phyloP scores from a whole-genome alignment of 768 basidiomycete genomes.

The Amanita molliuscula region DNA sequence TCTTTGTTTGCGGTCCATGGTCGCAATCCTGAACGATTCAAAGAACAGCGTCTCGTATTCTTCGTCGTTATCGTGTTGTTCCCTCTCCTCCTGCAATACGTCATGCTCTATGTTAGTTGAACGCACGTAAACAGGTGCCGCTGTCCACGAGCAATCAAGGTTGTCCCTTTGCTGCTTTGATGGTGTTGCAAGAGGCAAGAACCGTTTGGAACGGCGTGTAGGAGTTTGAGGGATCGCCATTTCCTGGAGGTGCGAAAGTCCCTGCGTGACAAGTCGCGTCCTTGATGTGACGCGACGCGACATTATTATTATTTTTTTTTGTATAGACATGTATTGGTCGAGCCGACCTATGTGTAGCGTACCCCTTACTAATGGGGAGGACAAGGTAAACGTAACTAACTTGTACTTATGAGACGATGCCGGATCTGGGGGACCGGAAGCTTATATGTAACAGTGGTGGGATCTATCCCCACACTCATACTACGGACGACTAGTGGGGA shows the following conservation, averaged over 20 bases:
- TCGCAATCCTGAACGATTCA: slow-evolving; percentile 20
- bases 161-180: slow-evolving; percentile 10
- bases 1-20: slow-evolving; percentile 14
- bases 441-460: too few relatives aligned
- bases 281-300: not conserved
- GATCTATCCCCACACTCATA: too few relatives aligned
- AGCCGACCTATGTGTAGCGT: too few relatives aligned
- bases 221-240: slow-evolving; percentile 17
- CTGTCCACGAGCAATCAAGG: slow-evolving; percentile 16
- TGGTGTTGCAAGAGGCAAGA: slow-evolving; percentile 19
- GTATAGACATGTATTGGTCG: too few relatives aligned
- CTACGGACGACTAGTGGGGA: too few relatives aligned
- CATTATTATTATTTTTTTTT: not conserved
- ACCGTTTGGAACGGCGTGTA: slow-evolving; percentile 20
- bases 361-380: too few relatives aligned
- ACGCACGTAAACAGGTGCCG: slow-evolving; percentile 16
- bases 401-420: not conserved
- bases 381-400: too few relatives aligned
- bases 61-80: slow-evolving; percentile 11
- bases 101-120: slow-evolving; percentile 16
- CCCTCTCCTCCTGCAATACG: slow-evolving; percentile 16
- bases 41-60: slow-evolving; percentile 26
- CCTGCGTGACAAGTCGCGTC: not conserved
- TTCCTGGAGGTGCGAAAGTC: not conserved
- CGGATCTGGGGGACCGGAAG: too few relatives aligned